phyloP scores from a whole-genome alignment of 116 monocot genomes.

The Trichopus zeylanicus region DNA sequence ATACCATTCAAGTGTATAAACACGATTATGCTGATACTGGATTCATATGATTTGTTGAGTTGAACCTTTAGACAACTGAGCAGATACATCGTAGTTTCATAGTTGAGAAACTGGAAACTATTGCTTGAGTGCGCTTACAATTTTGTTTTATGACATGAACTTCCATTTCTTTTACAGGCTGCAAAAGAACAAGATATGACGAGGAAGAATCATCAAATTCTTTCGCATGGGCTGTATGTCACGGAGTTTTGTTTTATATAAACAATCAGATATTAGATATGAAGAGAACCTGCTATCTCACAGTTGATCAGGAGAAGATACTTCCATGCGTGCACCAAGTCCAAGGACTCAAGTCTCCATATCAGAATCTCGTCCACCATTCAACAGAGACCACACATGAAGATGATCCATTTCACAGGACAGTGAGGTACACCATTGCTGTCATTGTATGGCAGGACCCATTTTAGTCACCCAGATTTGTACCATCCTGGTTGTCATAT shows the following conservation, averaged over 20 bases:
- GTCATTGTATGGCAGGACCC: too few relatives aligned
- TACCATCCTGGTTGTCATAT: too few relatives aligned
- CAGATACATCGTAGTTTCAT: too few relatives aligned
- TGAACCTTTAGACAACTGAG: too few relatives aligned
- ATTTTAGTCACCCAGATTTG: too few relatives aligned
- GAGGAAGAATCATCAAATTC: constrained; percentile 83
- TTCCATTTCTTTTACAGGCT: constrained; percentile 39
- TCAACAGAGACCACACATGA: constrained; percentile 47
- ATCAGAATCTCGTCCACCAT: constrained; percentile 23
- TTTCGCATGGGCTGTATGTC: constrained; percentile 60
- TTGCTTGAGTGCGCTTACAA: background rate
- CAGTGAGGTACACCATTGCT: constrained; percentile 31
- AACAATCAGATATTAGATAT: background rate
- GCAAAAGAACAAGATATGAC: constrained; percentile 86
- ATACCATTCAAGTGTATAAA: too few relatives aligned
- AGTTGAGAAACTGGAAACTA: too few relatives aligned
- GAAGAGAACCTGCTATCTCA: background rate
- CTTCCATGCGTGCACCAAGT: constrained; percentile 33
- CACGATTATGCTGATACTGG: too few relatives aligned
- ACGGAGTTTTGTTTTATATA: background rate
- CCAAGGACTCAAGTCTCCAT: constrained; percentile 58
- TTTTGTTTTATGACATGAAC: background rate
- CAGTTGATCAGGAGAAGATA: constrained; percentile 14
- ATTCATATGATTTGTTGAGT: too few relatives aligned
- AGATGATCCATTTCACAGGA: constrained; percentile 56